Percentiles rank a stretch among this genome's conserved stretches.
phyloP scores from a whole-genome alignment of 805 yeast species.

The Zygosaccharomyces pseudorouxii region DNA sequence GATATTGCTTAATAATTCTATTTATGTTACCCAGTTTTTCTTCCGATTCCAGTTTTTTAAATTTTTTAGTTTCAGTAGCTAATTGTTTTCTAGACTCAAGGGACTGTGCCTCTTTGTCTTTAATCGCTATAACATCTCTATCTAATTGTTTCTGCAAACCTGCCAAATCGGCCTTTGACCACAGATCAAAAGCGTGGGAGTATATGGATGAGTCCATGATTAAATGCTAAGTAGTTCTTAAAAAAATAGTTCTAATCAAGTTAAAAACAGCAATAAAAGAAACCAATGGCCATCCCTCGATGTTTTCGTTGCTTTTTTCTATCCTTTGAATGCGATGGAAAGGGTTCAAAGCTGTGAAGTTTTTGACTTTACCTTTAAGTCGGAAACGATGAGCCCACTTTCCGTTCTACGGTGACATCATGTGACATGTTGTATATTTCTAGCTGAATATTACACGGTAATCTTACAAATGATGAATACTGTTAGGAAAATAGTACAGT shows the following conservation, averaged over 20 bases:
- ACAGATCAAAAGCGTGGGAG: constrained; percentile 55
- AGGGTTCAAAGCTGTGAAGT: not conserved
- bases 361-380: not conserved
- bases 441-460: constrained; percentile 1
- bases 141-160: constrained; percentile 69
- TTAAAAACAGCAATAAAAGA: not conserved
- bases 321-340: not conserved
- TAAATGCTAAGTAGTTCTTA: not conserved
- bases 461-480: not conserved
- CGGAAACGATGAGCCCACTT: not conserved
- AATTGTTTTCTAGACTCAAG: constrained; percentile 67
- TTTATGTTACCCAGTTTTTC: constrained; percentile 49
- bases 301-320: not conserved
- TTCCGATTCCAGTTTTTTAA: constrained; percentile 64
- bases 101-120: constrained; percentile 63
- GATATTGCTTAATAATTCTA: constrained; percentile 68
- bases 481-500: not conserved
- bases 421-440: not conserved
- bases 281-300: not conserved
- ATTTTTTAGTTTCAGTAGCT: constrained; percentile 77
- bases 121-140: constrained; percentile 65
- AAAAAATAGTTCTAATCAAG: not conserved
- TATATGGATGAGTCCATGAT: constrained; percentile 32
- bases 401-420: not conserved
- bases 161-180: constrained; percentile 73